Base-by-base conservation (phyloP, 1,284 basidiomycete genomes). In the Sanghuangporus weigelae region DNA sequence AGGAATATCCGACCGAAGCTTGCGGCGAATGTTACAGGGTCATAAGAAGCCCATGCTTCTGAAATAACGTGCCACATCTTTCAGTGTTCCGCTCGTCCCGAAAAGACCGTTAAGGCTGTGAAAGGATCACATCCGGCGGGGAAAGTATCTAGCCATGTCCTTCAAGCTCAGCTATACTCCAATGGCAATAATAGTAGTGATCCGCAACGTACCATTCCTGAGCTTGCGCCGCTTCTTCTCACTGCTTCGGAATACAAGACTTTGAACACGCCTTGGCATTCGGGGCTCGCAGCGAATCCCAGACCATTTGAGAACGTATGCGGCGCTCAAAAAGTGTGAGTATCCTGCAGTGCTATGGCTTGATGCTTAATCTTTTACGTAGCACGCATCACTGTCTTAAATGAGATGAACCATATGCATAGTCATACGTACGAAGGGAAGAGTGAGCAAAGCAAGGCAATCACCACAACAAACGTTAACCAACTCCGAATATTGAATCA, bases 101-200 rank as follows among this genome's bases (percentile, higher is more conserved):
- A 59, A 35, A 21, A 38, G 58, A 36, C 53, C 53, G 53, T 16
- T 38, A n/a, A 54, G 36, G 53, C 53, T 54, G 53, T 54, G 53
- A 38, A 54, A 38, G 53, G 31, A 54, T 54, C 53, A 54, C 14
- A 7, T 6, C 53, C 21, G 53, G 7, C 11, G 23, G 31, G 53
- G 53, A 54, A 54, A 54, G 14, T n/a, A n/a, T 12, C 53, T 38
- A 2, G 31, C 14, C 16, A 54, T 19, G 16, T 26, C 7, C 31
- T 23, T 51, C 50, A 26, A 51, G 21, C 19, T 16, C 12, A 36
- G 21, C 16, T 7, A 11, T 2, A 12, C 11, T 16, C 53, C 35
- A 35, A 19, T 16, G 14, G 10, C 7, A 23, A 23, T 16, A 8
- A 6, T n/a, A 54, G 53, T 38, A 12, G 4, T 54, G 53, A 38